A percentile compares a stretch with the other conserved stretches of the same genome.
Conservation (phyloP, 352 stramenopile genomes). For the Phytophthora pini region DNA sequence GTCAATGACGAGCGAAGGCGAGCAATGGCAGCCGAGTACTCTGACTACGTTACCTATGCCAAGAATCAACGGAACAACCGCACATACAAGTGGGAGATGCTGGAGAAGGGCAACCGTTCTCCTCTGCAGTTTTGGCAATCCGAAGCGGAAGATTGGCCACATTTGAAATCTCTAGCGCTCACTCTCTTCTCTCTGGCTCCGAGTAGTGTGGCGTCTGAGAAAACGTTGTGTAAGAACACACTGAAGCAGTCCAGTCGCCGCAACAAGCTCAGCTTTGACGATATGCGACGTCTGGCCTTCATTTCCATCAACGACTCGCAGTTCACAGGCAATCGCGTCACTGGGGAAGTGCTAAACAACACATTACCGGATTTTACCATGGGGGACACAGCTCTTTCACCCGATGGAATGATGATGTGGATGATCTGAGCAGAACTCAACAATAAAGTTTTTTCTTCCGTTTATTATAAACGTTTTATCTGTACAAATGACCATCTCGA, state of each 20-base stretch:
- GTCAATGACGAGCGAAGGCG: constrained; percentile 75
- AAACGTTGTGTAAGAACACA: constrained; percentile 71
- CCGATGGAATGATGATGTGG: constrained; percentile 89
- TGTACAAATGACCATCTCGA: too few relatives aligned
- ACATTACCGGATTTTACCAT: constrained; percentile 75
- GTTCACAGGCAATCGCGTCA: constrained; percentile 59
- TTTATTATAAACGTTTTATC: too few relatives aligned
- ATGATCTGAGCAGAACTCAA: constrained; percentile 63
- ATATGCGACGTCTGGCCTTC: constrained; percentile 79
- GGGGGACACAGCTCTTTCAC: constrained; percentile 67
- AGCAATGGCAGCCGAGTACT: constrained; percentile 78
- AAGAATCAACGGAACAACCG: constrained; percentile 84
- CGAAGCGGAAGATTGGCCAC: constrained; percentile 79
- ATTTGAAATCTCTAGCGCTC: constrained; percentile 76
- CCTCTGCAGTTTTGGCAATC: constrained; percentile 85
- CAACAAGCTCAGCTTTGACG: constrained; percentile 78
- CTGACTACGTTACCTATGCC: constrained; percentile 81
- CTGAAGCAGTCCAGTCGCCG: constrained; percentile 68
- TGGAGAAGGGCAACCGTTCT: constrained; percentile 80
- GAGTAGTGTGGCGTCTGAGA: constrained; percentile 76
- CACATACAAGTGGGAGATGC: constrained; percentile 88
- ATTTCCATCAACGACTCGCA: constrained; percentile 87
- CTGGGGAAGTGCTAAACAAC: constrained; percentile 58
- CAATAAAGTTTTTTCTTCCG: too few relatives aligned
- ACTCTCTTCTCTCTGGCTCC: constrained; percentile 81